Conservation (phyloP, 1,284 basidiomycete genomes). For the Ceratobasidium sp. region DNA sequence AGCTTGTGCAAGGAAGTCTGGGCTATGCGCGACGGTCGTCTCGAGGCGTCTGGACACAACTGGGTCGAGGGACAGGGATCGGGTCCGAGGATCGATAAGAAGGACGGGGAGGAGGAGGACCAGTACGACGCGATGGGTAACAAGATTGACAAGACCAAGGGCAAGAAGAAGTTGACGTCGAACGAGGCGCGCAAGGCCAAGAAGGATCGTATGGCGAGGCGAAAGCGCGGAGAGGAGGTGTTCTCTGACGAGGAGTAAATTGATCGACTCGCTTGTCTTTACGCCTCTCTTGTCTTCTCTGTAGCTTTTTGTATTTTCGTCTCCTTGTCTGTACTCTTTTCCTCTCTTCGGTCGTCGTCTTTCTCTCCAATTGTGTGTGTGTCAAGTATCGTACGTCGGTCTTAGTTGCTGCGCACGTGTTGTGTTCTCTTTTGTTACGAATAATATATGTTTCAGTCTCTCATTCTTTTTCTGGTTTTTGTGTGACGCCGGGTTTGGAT, state of each 20-base stretch:
- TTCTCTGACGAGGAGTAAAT: conserved; percentile 72
- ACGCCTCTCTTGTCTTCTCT: conserved; percentile 32
- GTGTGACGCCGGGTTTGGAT: too few relatives aligned
- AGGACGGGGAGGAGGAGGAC: conserved; percentile 86
- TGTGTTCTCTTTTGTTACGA: conserved; percentile 1
- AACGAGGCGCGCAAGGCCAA: conserved; percentile 87
- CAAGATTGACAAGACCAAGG: conserved; percentile 89
- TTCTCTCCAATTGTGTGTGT: conserved; percentile 40
- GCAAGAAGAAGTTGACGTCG: conserved; percentile 83
- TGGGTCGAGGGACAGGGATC: conserved; percentile 98
- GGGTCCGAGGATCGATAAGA: conserved; percentile 92
- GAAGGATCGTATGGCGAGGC: conserved; percentile 95
- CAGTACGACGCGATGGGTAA: conserved; percentile 96
- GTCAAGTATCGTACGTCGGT: conserved; percentile 46
- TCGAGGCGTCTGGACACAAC: conserved; percentile 96
- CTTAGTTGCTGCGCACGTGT: conserved; percentile 51
- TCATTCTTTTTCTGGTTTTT: background rate
- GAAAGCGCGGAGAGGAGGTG: conserved; percentile 84
- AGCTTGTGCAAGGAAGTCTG: conserved; percentile 91
- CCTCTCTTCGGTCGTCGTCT: conserved; percentile 45
- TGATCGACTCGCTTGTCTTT: background rate
- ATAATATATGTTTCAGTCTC: conserved; percentile 13
- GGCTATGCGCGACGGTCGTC: conserved; percentile 93
- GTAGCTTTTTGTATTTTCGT: conserved; percentile 34
- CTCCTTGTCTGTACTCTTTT: conserved; percentile 47